These are phyloP conservation scores for Fagopyrum tataricum DNA, from an alignment of 148 eudicot species.

Conservation along the genomic window DNA sequence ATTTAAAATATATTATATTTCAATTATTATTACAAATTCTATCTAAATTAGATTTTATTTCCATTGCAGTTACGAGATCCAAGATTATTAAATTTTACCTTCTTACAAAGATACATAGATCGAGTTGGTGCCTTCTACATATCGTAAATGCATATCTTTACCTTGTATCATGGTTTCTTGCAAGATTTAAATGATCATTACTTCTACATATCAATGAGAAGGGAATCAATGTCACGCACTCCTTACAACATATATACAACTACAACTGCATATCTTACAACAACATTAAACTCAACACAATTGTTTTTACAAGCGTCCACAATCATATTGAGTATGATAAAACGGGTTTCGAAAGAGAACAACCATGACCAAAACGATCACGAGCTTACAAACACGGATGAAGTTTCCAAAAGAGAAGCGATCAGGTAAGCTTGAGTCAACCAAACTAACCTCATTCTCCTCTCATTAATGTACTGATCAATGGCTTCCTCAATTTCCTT, in stretches of 20 bases:
- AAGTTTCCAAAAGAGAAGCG: conserved; percentile 2
- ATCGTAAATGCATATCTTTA: too few species aligned
- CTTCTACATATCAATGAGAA: too few species aligned
- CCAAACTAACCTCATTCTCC: conserved; percentile 23
- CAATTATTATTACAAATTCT: too few species aligned
- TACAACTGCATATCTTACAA: background rate
- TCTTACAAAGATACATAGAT: too few species aligned
- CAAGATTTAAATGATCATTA: too few species aligned
- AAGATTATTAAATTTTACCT: too few species aligned
- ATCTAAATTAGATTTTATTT: too few species aligned
- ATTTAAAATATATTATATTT: too few species aligned
- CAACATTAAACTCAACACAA: background rate
- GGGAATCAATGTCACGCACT: too few species aligned
- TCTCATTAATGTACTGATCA: conserved; percentile 41
- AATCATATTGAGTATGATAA: conserved; percentile 13
- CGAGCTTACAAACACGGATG: background rate
- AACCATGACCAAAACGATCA: background rate
- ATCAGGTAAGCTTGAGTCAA: conserved; percentile 10
- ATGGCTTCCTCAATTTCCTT: conserved; percentile 29
- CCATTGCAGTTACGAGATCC: too few species aligned
- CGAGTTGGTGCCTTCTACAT: too few species aligned
- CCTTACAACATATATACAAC: background rate
- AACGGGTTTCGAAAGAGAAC: conserved; percentile 13
- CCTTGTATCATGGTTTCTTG: too few species aligned
- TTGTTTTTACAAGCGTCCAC: conserved; percentile 2